Evolutionary conservation across 2,329 filamentous ascomycete species (phyloP), one percentile per base, ranked within the genome.

Genomic region (Sporothrix sp.): DNA sequence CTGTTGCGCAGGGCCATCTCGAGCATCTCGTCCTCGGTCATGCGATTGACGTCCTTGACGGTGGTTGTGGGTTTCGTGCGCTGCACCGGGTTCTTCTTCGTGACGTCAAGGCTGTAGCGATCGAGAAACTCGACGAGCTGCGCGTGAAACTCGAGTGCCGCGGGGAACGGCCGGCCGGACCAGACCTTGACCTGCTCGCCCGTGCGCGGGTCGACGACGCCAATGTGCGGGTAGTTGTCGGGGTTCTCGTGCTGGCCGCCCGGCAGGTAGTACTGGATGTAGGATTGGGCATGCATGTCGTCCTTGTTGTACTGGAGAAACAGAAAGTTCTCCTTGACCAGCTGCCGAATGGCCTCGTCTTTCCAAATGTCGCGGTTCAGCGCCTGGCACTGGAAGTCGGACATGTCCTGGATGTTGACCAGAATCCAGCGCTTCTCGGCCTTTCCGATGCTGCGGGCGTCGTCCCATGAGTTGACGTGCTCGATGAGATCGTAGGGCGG

Each of bases 351-450:
- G 2, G 82, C 76, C 16, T 78, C 67, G 59, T 96, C 85, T 68
- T 96, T 96, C 93, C 93, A 98, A 49, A 97, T 81, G 64, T 98
- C 93, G 39, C 93, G 79, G 63, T 98, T 98, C 16, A 98, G 72
- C 3, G 87, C 78, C 65, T 98, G 93, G 66, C 93, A 98, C 66
- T 93, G 86, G 65, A 98, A 98, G 61, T 95, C 83, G 32, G 86
- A 86, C 57, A 87, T 81, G 63, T 98, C 90, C 67, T 98, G 93
- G 14, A 98, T 82, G 64, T 98, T 97, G 55, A 96, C 88, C 58
- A 98, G 68, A 43, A 98, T 78, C 93, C 93, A 98, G 66, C 95
- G 96, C 71, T 88, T 82, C 25, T 83, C 76, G 40, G 89, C 85
- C 64, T 93, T 95, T 54, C 91, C 93, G 59, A 89, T 75, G 14